A percentile compares a stretch with the other conserved stretches of the same genome.
These are phyloP conservation scores for Kandelia obovata DNA, from an alignment of 345 rosid species.

Conservation along the genomic window DNA sequence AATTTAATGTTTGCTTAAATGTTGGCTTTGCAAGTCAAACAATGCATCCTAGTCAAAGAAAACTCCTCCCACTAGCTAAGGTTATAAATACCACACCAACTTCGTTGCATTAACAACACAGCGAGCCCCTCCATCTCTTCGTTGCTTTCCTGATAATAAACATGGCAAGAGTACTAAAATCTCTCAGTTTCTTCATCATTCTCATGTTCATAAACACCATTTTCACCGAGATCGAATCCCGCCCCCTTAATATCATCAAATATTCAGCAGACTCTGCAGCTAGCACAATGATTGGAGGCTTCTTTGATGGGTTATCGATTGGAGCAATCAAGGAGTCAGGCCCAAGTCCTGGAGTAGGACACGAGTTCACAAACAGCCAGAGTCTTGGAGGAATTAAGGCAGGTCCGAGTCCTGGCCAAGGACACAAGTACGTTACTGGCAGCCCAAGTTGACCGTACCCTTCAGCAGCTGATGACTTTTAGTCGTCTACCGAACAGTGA, in stretches of 20 bases:
- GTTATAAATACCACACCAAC: constrained; percentile 12
- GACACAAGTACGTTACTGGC: constrained; percentile 21
- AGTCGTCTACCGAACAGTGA: background rate
- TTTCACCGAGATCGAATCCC: constrained; percentile 31
- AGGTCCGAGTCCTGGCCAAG: constrained; percentile 40
- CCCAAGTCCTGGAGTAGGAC: constrained; percentile 48
- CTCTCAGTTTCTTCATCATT: constrained; percentile 22
- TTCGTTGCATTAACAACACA: background rate
- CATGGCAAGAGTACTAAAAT: constrained; percentile 28
- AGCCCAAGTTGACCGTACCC: background rate
- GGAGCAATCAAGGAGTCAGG: constrained; percentile 46
- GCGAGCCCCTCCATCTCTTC: background rate
- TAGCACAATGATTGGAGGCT: constrained; percentile 19
- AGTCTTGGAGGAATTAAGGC: constrained; percentile 33
- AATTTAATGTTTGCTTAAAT: constrained; percentile 6
- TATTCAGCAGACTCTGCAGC: constrained; percentile 7
- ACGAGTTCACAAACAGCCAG: constrained; percentile 20
- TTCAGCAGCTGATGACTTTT: background rate
- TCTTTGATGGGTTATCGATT: constrained; percentile 39
- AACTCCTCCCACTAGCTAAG: background rate
- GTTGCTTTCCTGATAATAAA: background rate
- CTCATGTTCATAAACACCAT: constrained; percentile 19
- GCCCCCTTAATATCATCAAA: constrained; percentile 35
- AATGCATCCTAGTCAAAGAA: constrained; percentile 19
- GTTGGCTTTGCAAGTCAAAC: background rate